phyloP scores from a whole-genome alignment of 2,329 filamentous ascomycete species.

The Aspergillus chevalieri region DNA sequence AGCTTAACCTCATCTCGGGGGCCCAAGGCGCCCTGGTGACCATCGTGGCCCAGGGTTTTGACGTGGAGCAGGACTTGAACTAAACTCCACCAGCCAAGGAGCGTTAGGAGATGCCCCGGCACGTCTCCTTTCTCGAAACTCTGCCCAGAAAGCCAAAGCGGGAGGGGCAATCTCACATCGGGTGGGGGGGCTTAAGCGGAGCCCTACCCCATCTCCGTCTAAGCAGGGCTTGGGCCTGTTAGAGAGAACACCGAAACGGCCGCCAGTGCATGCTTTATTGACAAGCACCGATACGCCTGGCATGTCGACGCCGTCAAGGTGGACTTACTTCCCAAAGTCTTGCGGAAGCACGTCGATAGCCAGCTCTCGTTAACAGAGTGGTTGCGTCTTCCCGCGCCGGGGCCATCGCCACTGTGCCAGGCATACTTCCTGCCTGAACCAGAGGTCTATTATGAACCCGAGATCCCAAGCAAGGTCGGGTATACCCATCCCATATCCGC shows the following conservation, averaged over 20 bases:
- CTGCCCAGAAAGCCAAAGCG: not conserved
- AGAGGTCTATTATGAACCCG: not conserved
- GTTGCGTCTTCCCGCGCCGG: not conserved
- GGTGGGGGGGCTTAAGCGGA: not conserved
- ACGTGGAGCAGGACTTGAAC: not conserved
- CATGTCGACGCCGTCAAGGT: not conserved
- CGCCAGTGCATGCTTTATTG: not conserved
- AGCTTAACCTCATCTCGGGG: no score
- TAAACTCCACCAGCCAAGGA: not conserved
- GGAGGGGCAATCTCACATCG: not conserved
- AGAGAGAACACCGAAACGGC: not conserved
- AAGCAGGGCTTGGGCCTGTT: not conserved
- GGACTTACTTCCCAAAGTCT: not conserved
- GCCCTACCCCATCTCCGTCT: not conserved
- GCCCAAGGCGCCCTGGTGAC: no score
- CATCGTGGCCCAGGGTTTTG: no score
- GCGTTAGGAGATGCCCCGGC: not conserved
- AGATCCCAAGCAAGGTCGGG: not conserved
- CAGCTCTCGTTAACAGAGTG: not conserved
- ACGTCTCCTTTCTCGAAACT: not conserved
- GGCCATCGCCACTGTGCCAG: not conserved
- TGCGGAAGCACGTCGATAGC: no score
- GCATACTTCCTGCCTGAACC: not conserved
- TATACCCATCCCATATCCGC: not conserved
- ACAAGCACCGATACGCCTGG: not conserved